Percentiles rank a stretch among this genome's conserved stretches.
Evolutionary conservation across 805 yeast genomes (phyloP).

Genomic region (Yarrowia divulgata): DNA sequence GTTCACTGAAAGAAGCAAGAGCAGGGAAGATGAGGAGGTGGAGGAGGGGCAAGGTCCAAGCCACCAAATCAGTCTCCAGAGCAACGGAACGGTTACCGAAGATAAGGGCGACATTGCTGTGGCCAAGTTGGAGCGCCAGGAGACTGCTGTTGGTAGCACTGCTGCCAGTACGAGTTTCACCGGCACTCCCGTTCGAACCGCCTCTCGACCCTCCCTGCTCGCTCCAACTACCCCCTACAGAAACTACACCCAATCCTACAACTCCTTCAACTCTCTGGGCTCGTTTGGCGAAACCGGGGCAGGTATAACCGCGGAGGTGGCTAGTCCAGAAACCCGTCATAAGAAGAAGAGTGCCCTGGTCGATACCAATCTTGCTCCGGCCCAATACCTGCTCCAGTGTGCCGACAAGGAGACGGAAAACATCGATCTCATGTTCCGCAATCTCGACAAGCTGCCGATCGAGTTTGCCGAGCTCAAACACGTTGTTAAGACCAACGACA

Average conservation of each 20-base stretch:
- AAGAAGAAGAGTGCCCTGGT: background rate
- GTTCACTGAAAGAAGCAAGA: conserved; percentile 13
- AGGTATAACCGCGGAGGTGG: conserved; percentile 18
- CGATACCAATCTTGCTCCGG: conserved; percentile 9
- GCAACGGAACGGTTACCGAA: conserved; percentile 5
- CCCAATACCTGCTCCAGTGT: conserved; percentile 6
- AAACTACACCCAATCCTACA: conserved; percentile 3
- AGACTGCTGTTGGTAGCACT: background rate
- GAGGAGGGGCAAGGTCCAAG: background rate
- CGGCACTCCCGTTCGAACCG: background rate
- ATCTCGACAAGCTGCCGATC: conserved; percentile 48
- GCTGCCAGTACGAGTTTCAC: too few relatives aligned
- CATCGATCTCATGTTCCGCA: conserved; percentile 44
- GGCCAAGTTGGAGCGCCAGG: background rate
- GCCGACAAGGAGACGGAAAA: conserved; percentile 41
- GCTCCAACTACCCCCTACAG: conserved; percentile 29
- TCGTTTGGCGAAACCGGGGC: conserved; percentile 36
- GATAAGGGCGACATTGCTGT: background rate
- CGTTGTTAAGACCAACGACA: conserved; percentile 43
- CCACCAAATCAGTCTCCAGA: background rate
- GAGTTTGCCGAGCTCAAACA: conserved; percentile 50
- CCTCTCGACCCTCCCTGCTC: conserved; percentile 3
- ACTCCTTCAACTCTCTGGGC: conserved; percentile 7
- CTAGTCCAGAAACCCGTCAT: conserved; percentile 4
- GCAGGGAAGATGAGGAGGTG: background rate